Evolutionary conservation across 2,329 filamentous ascomycete genomes (phyloP).

Genomic region (Lithohypha guttulata): DNA sequence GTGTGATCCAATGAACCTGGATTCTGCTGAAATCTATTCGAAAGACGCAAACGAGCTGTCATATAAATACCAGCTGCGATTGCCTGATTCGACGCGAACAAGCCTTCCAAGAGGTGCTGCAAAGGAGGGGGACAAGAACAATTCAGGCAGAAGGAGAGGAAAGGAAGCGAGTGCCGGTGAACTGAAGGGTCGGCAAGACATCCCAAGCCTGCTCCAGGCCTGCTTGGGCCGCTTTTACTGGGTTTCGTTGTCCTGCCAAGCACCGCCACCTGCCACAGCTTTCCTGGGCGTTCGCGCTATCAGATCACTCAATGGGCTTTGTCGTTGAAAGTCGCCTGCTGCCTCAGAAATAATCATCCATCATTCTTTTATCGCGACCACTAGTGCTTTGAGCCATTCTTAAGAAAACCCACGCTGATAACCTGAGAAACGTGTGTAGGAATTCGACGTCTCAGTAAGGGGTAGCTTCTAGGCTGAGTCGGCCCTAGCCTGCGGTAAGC

Average conservation of each 20-base stretch:
- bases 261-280: neutral
- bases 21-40: too few relatives aligned
- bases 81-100: neutral
- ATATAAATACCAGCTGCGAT: neutral
- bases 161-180: conserved; percentile 3
- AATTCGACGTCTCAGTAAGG: too few relatives aligned
- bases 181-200: neutral
- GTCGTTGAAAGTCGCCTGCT: neutral
- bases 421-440: too few relatives aligned
- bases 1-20: too few relatives aligned
- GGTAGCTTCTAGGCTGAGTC: too few relatives aligned
- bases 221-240: neutral
- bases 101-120: neutral
- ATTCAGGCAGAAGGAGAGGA: conserved; percentile 1
- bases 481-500: too few relatives aligned
- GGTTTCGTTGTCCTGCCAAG: conserved; percentile 1
- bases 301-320: too few relatives aligned
- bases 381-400: neutral
- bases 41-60: neutral
- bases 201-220: neutral
- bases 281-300: neutral
- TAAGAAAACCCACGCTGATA: too few relatives aligned
- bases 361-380: neutral
- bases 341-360: neutral
- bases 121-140: neutral